phyloP scores from a whole-genome alignment of 1,139 yeast genomes.

The Protomyces arabidopsidicola region DNA sequence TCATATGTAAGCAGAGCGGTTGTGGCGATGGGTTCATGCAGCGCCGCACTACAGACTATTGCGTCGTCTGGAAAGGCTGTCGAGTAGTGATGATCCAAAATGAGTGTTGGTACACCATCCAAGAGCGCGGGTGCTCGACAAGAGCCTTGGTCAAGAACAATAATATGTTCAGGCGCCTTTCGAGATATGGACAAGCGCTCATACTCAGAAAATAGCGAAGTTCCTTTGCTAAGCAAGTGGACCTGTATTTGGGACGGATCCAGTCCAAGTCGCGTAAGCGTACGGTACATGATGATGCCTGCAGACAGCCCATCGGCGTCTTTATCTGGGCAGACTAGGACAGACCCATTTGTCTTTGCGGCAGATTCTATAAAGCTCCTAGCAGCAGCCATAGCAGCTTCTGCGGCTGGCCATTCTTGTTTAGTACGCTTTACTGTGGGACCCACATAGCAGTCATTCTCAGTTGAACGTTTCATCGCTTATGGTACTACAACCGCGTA shows the following conservation, averaged over 20 bases:
- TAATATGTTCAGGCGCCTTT: slow-evolving; percentile 2
- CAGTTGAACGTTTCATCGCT: not conserved
- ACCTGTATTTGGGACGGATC: not conserved
- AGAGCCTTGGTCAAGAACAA: slow-evolving; percentile 20
- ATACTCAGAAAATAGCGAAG: slow-evolving; percentile 1
- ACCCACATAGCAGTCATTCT: not conserved
- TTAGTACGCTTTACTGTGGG: not conserved
- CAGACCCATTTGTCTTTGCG: slow-evolving; percentile 1
- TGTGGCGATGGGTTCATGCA: slow-evolving; percentile 24
- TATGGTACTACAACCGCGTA: too few species aligned
- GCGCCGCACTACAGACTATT: slow-evolving; percentile 7
- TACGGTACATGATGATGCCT: slow-evolving; percentile 17
- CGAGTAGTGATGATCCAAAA: slow-evolving; percentile 27
- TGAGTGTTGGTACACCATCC: slow-evolving; percentile 9
- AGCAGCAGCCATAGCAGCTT: slow-evolving; percentile 1
- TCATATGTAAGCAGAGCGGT: slow-evolving; percentile 19
- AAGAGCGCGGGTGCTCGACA: slow-evolving; percentile 20
- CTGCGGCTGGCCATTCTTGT: slow-evolving; percentile 24
- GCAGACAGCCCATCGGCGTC: slow-evolving; percentile 24
- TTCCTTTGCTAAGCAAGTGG: slow-evolving; percentile 14
- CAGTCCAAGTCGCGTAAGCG: slow-evolving; percentile 8
- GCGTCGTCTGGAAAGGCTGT: slow-evolving; percentile 24
- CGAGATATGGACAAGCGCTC: not conserved
- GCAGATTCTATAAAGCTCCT: slow-evolving; percentile 2
- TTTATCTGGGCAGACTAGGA: slow-evolving; percentile 21